Evolutionary conservation across 2,329 filamentous ascomycete genomes (phyloP).

Genomic region (Hypoxylon sp.): DNA sequence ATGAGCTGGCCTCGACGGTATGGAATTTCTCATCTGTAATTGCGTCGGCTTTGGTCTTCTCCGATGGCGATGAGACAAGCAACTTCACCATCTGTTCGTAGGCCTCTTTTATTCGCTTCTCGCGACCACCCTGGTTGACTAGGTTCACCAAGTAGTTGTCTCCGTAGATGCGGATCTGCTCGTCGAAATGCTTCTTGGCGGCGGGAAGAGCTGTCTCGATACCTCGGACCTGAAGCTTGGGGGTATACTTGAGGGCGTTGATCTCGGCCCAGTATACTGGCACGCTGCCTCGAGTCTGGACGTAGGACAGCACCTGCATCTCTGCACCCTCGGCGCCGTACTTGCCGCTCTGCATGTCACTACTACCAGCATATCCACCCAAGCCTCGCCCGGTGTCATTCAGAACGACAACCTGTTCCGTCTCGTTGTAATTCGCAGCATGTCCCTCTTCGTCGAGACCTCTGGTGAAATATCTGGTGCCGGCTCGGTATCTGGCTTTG

Average conservation of each 20-base stretch:
- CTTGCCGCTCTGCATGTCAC: constrained; percentile 78
- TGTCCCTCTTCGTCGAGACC: constrained; percentile 93
- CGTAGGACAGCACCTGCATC: constrained; percentile 89
- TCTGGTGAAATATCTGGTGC: constrained; percentile 93
- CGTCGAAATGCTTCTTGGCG: constrained; percentile 86
- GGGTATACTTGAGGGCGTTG: constrained; percentile 91
- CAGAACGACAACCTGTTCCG: constrained; percentile 88
- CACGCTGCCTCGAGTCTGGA: constrained; percentile 95
- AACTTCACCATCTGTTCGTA: constrained; percentile 90
- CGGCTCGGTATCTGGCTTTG: constrained; percentile 85
- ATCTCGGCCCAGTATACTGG: constrained; percentile 97
- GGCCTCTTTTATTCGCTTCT: constrained; percentile 87
- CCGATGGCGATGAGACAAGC: constrained; percentile 73
- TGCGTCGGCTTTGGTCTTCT: constrained; percentile 71
- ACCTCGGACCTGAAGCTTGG: constrained; percentile 85
- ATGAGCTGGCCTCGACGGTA: constrained; percentile 71
- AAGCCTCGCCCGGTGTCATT: constrained; percentile 81
- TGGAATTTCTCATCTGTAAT: constrained; percentile 82
- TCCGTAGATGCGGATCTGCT: constrained; percentile 92
- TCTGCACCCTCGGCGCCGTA: constrained; percentile 71
- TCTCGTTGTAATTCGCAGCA: constrained; percentile 99
- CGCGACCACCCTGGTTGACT: constrained; percentile 94
- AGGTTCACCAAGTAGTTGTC: constrained; percentile 98
- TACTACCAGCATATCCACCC: constrained; percentile 81
- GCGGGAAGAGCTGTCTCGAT: constrained; percentile 82